Evolutionary conservation across 2,329 filamentous ascomycete genomes (phyloP).

Genomic region (Penicillium brevicompactum): DNA sequence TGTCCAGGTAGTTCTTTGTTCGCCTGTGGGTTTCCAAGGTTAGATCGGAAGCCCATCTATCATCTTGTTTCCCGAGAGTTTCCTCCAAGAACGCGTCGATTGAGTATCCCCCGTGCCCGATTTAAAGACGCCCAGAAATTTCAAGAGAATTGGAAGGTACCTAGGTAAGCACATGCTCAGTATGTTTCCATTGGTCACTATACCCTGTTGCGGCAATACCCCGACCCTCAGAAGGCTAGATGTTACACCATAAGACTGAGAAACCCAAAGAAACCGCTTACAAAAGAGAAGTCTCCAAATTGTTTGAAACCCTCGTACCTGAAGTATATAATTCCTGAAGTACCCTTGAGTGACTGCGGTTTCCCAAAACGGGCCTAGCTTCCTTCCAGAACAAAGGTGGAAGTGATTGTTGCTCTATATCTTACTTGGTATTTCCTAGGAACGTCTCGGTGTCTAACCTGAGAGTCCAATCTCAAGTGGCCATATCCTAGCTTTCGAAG

Average conservation of each 20-base stretch:
- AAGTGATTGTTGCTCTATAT: background rate
- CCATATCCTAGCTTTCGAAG: too few relatives aligned
- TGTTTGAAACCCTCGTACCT: background rate
- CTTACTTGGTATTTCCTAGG: too few relatives aligned
- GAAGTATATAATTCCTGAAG: background rate
- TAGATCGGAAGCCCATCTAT: too few relatives aligned
- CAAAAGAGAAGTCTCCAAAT: background rate
- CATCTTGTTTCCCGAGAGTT: too few relatives aligned
- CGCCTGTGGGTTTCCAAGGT: too few relatives aligned
- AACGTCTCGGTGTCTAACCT: too few relatives aligned
- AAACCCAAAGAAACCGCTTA: background rate
- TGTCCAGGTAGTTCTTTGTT: background rate
- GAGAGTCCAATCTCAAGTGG: too few relatives aligned
- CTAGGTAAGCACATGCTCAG: too few relatives aligned
- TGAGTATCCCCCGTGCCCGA: background rate
- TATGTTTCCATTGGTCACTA: background rate
- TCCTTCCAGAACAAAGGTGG: background rate
- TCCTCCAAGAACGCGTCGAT: background rate
- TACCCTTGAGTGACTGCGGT: background rate
- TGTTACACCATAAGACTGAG: background rate
- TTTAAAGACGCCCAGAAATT: background rate
- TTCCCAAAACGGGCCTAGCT: background rate
- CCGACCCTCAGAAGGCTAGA: background rate
- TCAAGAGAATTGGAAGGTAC: too few relatives aligned
- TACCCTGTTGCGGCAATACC: background rate